Percentiles rank a stretch among this genome's conserved stretches.
phyloP scores from a whole-genome alignment of 2,329 filamentous ascomycete species.

The Beauveria varroae region DNA sequence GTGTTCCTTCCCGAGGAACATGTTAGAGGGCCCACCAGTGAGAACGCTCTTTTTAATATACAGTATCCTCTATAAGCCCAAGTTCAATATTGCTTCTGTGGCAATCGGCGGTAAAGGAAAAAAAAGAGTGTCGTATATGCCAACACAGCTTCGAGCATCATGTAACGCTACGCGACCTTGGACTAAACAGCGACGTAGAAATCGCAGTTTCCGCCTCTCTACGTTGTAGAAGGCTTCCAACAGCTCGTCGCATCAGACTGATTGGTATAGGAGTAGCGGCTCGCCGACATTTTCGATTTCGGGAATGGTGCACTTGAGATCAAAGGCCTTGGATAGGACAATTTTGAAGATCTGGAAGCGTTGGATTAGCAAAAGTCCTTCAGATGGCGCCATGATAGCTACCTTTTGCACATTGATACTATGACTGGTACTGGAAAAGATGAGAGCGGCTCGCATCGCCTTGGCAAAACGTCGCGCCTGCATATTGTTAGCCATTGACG shows the following conservation, averaged over 20 bases:
- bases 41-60: constrained; percentile 3
- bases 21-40: constrained; percentile 6
- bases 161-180: not conserved
- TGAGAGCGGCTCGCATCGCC: constrained; percentile 94
- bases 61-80: constrained; percentile 7
- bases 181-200: not conserved
- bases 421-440: constrained; percentile 98
- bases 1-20: constrained; percentile 6
- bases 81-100: not conserved
- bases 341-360: constrained; percentile 90
- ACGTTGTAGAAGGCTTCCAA: not conserved
- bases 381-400: constrained; percentile 1
- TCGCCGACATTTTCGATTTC: constrained; percentile 98
- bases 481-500: constrained; percentile 11
- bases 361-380: not conserved
- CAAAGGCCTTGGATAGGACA: constrained; percentile 95
- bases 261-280: constrained; percentile 85
- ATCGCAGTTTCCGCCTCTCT: not conserved
- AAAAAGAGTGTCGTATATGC: not conserved
- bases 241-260: constrained; percentile 24
- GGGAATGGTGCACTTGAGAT: constrained; percentile 96
- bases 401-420: constrained; percentile 99
- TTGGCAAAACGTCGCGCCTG: constrained; percentile 93
- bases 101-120: not conserved
- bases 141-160: not conserved